These are phyloP conservation scores for Gremmenia infestans DNA, from an alignment of 2,329 filamentous ascomycete species.

Conservation along the genomic window DNA sequence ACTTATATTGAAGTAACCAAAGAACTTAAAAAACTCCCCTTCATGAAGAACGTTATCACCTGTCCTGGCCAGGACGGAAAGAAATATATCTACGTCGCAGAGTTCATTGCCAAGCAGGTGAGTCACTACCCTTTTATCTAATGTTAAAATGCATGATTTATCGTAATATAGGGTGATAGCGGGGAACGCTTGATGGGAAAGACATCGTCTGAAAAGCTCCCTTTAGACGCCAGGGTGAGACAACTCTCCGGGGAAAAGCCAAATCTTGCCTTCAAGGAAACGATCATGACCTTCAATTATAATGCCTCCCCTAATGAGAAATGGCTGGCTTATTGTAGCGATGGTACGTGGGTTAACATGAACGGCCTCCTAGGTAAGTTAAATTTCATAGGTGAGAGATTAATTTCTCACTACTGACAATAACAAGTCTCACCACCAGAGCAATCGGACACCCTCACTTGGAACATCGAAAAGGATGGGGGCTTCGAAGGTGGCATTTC, in stretches of 20 bases:
- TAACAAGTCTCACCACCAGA: constrained; percentile 1
- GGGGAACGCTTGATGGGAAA: neutral
- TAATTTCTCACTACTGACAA: neutral
- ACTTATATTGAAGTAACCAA: constrained; percentile 1
- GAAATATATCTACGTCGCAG: neutral
- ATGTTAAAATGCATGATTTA: neutral
- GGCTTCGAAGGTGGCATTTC: neutral
- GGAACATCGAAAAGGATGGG: neutral
- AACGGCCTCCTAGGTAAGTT: neutral
- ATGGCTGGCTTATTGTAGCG: neutral
- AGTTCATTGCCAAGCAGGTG: neutral
- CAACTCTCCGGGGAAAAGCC: neutral
- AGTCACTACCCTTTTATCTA: neutral
- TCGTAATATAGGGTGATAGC: neutral
- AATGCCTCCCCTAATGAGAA: neutral
- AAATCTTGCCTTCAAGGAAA: constrained; percentile 1
- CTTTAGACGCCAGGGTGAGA: neutral
- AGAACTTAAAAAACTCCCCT: neutral
- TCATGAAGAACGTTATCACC: neutral
- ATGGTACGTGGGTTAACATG: neutral
- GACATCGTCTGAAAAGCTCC: neutral
- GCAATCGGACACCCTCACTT: constrained; percentile 1
- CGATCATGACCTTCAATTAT: constrained; percentile 7
- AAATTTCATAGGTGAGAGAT: neutral
- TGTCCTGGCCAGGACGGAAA: neutral